A percentile compares a stretch with the other conserved stretches of the same genome.
phyloP scores from a whole-genome alignment of 1,284 basidiomycete species.

The Sphagnurus paluster region DNA sequence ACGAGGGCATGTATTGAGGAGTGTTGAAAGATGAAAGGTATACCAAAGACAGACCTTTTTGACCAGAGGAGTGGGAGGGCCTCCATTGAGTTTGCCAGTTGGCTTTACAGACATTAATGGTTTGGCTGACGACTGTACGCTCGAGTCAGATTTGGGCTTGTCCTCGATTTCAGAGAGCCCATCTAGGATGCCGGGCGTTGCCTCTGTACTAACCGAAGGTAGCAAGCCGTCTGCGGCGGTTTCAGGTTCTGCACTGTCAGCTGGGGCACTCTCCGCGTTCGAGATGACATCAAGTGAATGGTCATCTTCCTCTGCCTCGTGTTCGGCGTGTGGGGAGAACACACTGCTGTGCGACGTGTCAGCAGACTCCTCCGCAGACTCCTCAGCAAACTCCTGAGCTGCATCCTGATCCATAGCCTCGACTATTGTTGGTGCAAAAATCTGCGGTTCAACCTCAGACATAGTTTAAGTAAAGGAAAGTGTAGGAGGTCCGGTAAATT shows the following conservation, averaged over 20 bases:
- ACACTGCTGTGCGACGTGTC: constrained; percentile 10
- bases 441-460: constrained; percentile 44
- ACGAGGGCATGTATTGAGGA: not conserved
- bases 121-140: constrained; percentile 23
- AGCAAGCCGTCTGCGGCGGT: constrained; percentile 2
- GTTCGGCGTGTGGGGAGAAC: constrained; percentile 42
- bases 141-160: constrained; percentile 7
- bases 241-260: constrained; percentile 14
- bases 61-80: constrained; percentile 52
- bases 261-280: constrained; percentile 11
- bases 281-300: constrained; percentile 12
- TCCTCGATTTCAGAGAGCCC: constrained; percentile 4
- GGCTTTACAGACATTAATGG: constrained; percentile 35
- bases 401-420: constrained; percentile 19
- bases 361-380: constrained; percentile 8
- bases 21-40: constrained; percentile 20
- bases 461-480: constrained; percentile 38
- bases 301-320: constrained; percentile 41
- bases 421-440: constrained; percentile 26
- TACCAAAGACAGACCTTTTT: constrained; percentile 57
- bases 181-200: constrained; percentile 2
- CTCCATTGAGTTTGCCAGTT: constrained; percentile 43
- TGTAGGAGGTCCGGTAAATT: no score
- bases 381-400: constrained; percentile 5
- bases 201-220: constrained; percentile 6